Base-by-base conservation (phyloP, 1,284 basidiomycete species). In the Tetrapyrgos nigripes region DNA sequence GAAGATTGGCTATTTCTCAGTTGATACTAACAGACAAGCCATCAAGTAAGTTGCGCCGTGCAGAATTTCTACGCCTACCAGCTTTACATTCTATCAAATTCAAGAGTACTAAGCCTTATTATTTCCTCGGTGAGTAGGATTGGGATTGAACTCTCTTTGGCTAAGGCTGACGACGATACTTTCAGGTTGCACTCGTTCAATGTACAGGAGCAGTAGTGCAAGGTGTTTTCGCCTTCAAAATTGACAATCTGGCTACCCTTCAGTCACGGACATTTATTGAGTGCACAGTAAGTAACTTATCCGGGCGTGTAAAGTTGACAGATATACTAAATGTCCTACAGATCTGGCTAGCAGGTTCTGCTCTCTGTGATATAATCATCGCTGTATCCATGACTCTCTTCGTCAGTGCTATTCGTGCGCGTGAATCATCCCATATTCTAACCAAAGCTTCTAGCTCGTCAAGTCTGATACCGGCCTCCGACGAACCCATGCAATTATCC, bases 31-130 rank as follows among this genome's bases (percentile, higher is more conserved):
- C 1, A 23, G 4, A n/a, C n/a, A n/a, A n/a, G n/a, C n/a, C n/a
- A n/a, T 43, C 13, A n/a, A 58, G 57, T 43, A 17, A 53, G 57
- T 33, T 37, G 46, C 9, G 33, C 49, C 8, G 57, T 58, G n/a
- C 51, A 58, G 27, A 27, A 45, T 21, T 58, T 58, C 27, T 58
- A 58, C 43, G 51, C 50, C 31, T 58, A 48, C 31, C 57, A 53
- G 4, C 48, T 58, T 19, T 46, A 54, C 19, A 52, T 53, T 26
- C 40, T 58, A 19, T 53, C 50, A n/a, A 46, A 46, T 2, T 49
- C 57, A 19, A 53, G 26, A 19, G 46, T 53, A 26, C 37, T 53
- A 9, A 11, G 51, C 17, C 8, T 40, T 11, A 5, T 58, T 9
- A 58, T 58, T 44, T 8, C 33, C 11, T 11, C 52, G 9, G 57